Evolutionary conservation across 2,329 filamentous ascomycete genomes (phyloP).

Genomic region (Beauveria rudraprayagi): DNA sequence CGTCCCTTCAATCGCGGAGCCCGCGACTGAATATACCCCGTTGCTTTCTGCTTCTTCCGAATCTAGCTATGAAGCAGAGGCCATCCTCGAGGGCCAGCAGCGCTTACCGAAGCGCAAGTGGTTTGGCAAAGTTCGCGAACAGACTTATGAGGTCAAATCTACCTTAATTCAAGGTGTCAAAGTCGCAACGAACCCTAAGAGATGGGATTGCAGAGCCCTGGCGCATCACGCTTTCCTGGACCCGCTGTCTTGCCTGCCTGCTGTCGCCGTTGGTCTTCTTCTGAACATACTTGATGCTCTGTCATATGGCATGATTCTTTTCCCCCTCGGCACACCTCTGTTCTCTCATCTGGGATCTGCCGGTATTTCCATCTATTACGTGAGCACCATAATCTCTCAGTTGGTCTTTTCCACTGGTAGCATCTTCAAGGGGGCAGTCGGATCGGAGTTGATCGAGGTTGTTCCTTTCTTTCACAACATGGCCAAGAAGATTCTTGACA

Average conservation of each 20-base stretch:
- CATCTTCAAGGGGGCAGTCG: conserved; percentile 82
- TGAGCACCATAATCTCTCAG: conserved; percentile 93
- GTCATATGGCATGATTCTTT: conserved; percentile 95
- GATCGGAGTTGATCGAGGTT: conserved; percentile 97
- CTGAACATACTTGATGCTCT: conserved; percentile 91
- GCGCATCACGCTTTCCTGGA: conserved; percentile 56
- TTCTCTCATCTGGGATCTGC: conserved; percentile 84
- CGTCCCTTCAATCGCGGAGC: conserved; percentile 11
- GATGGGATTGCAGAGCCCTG: conserved; percentile 62
- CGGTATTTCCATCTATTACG: conserved; percentile 97
- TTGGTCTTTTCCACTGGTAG: conserved; percentile 82
- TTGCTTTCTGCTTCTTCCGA: conserved; percentile 31
- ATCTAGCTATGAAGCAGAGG: conserved; percentile 21
- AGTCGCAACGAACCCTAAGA: conserved; percentile 51
- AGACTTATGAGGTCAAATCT: conserved; percentile 25
- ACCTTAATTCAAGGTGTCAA: conserved; percentile 23
- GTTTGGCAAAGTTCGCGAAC: conserved; percentile 25
- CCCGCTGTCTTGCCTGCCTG: conserved; percentile 66
- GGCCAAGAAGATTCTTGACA: conserved; percentile 76
- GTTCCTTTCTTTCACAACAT: conserved; percentile 99
- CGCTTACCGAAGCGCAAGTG: conserved; percentile 23
- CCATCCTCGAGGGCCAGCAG: conserved; percentile 47
- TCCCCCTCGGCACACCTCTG: conserved; percentile 78
- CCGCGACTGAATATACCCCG: conserved; percentile 38
- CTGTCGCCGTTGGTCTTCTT: conserved; percentile 79